These are phyloP conservation scores for Lupinus albus DNA, from an alignment of 306 rosid genomes.

Conservation along the genomic window DNA sequence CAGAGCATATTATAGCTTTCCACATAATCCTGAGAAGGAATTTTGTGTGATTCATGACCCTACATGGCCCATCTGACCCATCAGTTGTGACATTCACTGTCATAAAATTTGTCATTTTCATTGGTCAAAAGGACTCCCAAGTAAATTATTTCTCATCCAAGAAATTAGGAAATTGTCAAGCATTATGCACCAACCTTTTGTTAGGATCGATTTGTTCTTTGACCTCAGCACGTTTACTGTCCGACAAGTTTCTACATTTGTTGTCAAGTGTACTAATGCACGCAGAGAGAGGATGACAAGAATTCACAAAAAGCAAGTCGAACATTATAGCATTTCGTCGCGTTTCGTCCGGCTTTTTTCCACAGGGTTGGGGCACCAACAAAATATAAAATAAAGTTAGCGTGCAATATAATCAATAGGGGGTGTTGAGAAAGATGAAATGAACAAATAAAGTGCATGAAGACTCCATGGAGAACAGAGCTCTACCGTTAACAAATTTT, in stretches of 20 bases:
- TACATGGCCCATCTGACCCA: background rate
- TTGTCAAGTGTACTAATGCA: constrained; percentile 91
- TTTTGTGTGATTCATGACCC: background rate
- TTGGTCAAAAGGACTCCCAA: constrained; percentile 20
- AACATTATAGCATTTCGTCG: constrained; percentile 78
- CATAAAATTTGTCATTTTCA: background rate
- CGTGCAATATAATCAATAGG: background rate
- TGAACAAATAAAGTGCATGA: constrained; percentile 8
- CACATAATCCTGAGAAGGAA: constrained; percentile 6
- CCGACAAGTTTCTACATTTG: constrained; percentile 70
- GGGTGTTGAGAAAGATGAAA: background rate
- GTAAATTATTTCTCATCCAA: constrained; percentile 14
- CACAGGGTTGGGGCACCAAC: constrained; percentile 13
- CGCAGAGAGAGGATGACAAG: constrained; percentile 93
- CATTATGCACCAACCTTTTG: constrained; percentile 61
- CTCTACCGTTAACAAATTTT: constrained; percentile 71
- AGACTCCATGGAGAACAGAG: constrained; percentile 22
- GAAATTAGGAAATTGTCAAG: constrained; percentile 13
- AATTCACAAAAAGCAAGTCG: constrained; percentile 87
- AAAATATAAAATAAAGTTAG: constrained; percentile 28
- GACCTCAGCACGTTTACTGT: constrained; percentile 63
- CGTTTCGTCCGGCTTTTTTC: constrained; percentile 68
- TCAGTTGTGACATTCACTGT: constrained; percentile 22
- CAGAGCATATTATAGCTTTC: constrained; percentile 15
- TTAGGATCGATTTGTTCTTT: constrained; percentile 81